These are phyloP conservation scores for Aspergillus coremiiformis DNA, from an alignment of 495 filamentous ascomycete species.

Conservation along the genomic window DNA sequence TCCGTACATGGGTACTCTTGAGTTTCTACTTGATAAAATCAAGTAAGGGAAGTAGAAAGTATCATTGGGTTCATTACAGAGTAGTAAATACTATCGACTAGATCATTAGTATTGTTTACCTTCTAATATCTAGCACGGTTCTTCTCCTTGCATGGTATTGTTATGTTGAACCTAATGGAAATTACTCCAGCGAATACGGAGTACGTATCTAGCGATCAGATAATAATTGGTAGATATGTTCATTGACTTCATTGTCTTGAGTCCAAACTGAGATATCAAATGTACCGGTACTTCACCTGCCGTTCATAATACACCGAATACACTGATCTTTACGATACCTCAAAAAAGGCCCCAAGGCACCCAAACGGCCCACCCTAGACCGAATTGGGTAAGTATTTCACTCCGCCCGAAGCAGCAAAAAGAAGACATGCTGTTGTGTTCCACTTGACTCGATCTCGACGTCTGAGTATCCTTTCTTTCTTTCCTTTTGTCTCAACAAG, in stretches of 20 bases:
- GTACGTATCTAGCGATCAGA: neutral
- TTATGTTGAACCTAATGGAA: neutral
- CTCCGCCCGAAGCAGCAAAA: constrained; percentile 8
- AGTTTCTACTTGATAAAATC: too few species aligned
- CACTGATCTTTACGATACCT: neutral
- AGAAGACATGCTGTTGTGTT: constrained; percentile 19
- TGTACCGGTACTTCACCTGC: too few species aligned
- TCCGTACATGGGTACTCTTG: too few species aligned
- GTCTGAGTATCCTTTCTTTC: neutral
- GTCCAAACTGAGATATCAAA: too few species aligned
- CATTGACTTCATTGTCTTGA: too few species aligned
- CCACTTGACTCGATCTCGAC: neutral
- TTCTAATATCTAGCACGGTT: neutral
- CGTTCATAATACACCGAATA: too few species aligned
- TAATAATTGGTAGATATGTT: neutral
- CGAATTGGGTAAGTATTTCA: constrained; percentile 8
- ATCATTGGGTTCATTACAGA: too few species aligned
- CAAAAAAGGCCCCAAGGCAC: neutral
- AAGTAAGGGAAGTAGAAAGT: too few species aligned
- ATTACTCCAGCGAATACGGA: neutral
- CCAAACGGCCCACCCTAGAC: too few species aligned
- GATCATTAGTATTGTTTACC: too few species aligned
- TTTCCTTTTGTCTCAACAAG: neutral
- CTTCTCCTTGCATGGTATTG: neutral
- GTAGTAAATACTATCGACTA: too few species aligned